A percentile compares a stretch with the other conserved stretches of the same genome.
These are phyloP conservation scores for Fraxinus albicans DNA, from an alignment of 305 asterid genomes.

Conservation along the genomic window DNA sequence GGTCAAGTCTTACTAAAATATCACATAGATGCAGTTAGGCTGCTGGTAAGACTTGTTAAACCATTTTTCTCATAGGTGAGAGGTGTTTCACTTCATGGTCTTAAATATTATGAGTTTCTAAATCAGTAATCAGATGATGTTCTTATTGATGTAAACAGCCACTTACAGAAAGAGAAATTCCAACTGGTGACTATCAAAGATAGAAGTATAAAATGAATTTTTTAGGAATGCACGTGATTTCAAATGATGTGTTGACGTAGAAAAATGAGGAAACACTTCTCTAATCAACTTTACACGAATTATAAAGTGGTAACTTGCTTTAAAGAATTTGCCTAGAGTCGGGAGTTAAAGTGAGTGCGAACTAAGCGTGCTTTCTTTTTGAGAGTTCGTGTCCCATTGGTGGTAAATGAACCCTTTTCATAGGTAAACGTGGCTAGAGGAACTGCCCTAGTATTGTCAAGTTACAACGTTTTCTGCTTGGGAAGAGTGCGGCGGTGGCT, in stretches of 20 bases:
- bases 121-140: background rate
- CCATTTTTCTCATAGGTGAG: background rate
- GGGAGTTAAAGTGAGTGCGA: background rate
- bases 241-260: background rate
- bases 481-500: background rate
- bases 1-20: background rate
- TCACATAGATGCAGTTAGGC: background rate
- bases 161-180: background rate
- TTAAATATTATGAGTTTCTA: background rate
- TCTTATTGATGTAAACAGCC: background rate
- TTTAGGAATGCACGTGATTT: background rate
- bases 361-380: background rate
- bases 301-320: background rate
- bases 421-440: background rate
- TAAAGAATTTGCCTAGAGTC: background rate
- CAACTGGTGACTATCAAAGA: background rate
- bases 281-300: background rate
- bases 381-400: background rate
- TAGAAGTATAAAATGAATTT: background rate
- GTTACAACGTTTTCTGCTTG: background rate
- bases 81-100: background rate
- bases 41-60: background rate
- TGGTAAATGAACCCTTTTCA: background rate
- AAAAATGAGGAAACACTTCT: background rate
- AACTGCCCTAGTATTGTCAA: background rate